These are phyloP conservation scores for Afroboletus lepidellus DNA, from an alignment of 1,284 basidiomycete genomes.

Conservation along the genomic window DNA sequence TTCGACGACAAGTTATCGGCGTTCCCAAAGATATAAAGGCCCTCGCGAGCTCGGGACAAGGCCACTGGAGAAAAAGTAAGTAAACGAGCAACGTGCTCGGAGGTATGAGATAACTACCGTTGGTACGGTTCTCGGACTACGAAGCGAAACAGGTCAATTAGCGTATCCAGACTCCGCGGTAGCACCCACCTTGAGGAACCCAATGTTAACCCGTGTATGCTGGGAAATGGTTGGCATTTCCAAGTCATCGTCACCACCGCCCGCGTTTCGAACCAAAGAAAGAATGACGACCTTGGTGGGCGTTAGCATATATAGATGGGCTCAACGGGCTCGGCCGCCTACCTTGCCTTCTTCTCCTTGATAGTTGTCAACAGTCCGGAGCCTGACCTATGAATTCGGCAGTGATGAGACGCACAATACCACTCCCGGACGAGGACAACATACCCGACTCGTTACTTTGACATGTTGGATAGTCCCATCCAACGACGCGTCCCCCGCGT, in stretches of 20 bases:
- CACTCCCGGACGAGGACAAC: constrained; percentile 7
- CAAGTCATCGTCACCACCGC: constrained; percentile 39
- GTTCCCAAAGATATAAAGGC: constrained; percentile 72
- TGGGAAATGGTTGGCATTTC: constrained; percentile 20
- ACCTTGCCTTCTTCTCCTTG: constrained; percentile 69
- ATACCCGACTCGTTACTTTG: constrained; percentile 47
- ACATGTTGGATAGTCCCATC: constrained; percentile 42
- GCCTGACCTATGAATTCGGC: constrained; percentile 45
- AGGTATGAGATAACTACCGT: constrained; percentile 36
- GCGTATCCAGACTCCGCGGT: not conserved
- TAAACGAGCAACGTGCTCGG: not conserved
- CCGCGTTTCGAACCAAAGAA: constrained; percentile 69
- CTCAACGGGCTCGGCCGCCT: constrained; percentile 2
- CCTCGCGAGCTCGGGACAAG: constrained; percentile 70
- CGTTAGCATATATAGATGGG: not conserved
- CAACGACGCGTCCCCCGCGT: constrained; percentile 30
- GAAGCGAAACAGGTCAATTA: not conserved
- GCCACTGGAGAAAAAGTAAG: constrained; percentile 47
- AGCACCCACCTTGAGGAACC: constrained; percentile 59
- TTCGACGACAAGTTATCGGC: constrained; percentile 46
- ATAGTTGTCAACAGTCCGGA: constrained; percentile 76
- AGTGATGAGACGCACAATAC: not conserved
- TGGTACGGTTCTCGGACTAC: constrained; percentile 57
- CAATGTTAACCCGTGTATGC: constrained; percentile 48
- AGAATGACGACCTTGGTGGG: constrained; percentile 56